A percentile compares a stretch with the other conserved stretches of the same genome.
Evolutionary conservation across 1,139 yeast genomes (phyloP).

Genomic region (Lodderomyces pseudojiufengensis): DNA sequence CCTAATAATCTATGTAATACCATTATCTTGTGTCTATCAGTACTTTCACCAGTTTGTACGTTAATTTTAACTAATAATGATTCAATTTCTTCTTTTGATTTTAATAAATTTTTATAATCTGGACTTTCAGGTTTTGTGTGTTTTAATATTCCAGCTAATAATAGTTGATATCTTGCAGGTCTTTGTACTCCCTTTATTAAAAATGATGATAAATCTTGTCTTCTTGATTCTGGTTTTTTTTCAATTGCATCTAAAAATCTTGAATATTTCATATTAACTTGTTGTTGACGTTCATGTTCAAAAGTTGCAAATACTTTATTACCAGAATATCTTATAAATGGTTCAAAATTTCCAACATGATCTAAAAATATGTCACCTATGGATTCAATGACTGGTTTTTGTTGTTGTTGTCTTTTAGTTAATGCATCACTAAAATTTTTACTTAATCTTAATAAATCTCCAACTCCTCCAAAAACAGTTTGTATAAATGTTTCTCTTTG

Average conservation of each 20-base stretch:
- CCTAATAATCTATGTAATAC: conserved; percentile 77
- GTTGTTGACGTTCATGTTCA: conserved; percentile 92
- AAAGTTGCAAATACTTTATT: conserved; percentile 93
- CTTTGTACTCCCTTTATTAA: conserved; percentile 94
- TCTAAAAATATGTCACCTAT: conserved; percentile 87
- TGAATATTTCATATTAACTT: conserved; percentile 84
- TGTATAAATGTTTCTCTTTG: conserved; percentile 89
- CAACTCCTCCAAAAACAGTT: conserved; percentile 87
- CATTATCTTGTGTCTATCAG: conserved; percentile 87
- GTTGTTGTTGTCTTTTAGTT: conserved; percentile 81
- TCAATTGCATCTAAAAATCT: conserved; percentile 91
- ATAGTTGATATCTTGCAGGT: conserved; percentile 88
- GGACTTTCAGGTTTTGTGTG: conserved; percentile 72
- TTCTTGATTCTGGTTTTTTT: conserved; percentile 81
- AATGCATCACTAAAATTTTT: conserved; percentile 84
- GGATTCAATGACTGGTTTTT: conserved; percentile 75
- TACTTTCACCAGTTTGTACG: conserved; percentile 89
- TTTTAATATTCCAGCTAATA: conserved; percentile 79
- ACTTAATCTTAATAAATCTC: conserved; percentile 82
- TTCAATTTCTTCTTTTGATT: conserved; percentile 73
- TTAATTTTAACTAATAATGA: conserved; percentile 79
- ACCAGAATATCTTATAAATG: conserved; percentile 92
- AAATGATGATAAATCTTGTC: conserved; percentile 89
- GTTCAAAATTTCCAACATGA: conserved; percentile 82
- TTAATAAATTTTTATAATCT: conserved; percentile 66